Percentiles rank a stretch among this genome's conserved stretches.
Evolutionary conservation across 129 eudicot species (phyloP).

Genomic region (Pittosporum tobira): DNA sequence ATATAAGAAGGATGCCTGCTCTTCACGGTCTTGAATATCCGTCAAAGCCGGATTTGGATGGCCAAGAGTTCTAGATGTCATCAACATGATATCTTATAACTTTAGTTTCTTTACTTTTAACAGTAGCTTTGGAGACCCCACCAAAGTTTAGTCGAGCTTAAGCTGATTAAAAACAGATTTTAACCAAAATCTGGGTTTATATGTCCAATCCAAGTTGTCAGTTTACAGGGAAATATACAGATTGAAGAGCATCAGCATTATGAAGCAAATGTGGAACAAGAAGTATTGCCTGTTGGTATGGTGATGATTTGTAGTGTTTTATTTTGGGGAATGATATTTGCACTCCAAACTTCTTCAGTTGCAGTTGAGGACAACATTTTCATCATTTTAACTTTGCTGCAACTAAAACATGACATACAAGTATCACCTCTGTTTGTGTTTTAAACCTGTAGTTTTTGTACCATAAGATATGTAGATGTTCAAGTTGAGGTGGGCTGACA

Average conservation of each 20-base stretch:
- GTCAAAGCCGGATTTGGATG: conserved; percentile 78
- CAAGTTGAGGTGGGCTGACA: too few species aligned
- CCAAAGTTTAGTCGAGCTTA: not conserved
- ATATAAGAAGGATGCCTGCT: conserved; percentile 74
- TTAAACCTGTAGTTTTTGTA: not conserved
- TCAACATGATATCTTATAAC: not conserved
- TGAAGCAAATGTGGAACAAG: not conserved
- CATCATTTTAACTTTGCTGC: too few species aligned
- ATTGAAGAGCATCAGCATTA: not conserved
- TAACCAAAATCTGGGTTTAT: not conserved
- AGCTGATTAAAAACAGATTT: not conserved
- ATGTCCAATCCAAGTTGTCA: not conserved
- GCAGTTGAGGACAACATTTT: too few species aligned
- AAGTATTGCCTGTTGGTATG: not conserved
- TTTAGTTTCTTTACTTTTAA: conserved; percentile 6
- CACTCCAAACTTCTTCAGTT: too few species aligned
- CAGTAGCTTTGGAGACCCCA: conserved; percentile 4
- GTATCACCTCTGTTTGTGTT: too few species aligned
- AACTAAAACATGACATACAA: too few species aligned
- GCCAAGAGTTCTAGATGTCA: conserved; percentile 55
- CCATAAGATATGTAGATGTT: too few species aligned
- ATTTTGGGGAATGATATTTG: too few species aligned
- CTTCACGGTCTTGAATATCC: conserved; percentile 96
- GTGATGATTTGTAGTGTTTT: not conserved
- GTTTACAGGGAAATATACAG: not conserved